Evolutionary conservation across 2,329 filamentous ascomycete species (phyloP).

Genomic region (Pseudogymnoascus verrucosus): DNA sequence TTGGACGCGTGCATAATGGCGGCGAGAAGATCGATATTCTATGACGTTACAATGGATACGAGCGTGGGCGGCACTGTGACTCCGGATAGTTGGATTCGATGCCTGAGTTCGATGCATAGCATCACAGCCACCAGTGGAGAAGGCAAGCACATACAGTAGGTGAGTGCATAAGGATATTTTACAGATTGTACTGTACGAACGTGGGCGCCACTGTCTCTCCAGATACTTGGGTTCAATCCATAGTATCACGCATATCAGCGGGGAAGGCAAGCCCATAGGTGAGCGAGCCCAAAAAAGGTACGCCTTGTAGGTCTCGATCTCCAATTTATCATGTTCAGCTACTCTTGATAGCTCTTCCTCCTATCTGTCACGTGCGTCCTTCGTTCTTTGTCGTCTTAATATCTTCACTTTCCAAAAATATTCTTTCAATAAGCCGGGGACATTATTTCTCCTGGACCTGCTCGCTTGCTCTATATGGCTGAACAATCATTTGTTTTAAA

Average conservation of each 20-base stretch:
- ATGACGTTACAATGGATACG: background rate
- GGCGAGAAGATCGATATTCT: background rate
- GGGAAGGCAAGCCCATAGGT: background rate
- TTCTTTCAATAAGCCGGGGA: background rate
- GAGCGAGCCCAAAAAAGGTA: background rate
- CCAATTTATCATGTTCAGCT: background rate
- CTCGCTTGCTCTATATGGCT: background rate
- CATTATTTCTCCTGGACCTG: background rate
- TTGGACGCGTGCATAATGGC: background rate
- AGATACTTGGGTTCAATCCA: background rate
- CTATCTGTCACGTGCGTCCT: background rate
- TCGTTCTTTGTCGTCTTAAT: background rate
- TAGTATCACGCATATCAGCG: background rate
- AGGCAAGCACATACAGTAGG: background rate
- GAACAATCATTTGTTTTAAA: background rate
- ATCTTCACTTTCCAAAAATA: background rate
- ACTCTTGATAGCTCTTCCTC: background rate
- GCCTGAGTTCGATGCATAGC: background rate
- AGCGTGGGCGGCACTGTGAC: background rate
- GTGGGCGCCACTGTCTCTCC: background rate
- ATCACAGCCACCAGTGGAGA: background rate
- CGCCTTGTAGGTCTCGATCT: background rate
- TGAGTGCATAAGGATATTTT: background rate
- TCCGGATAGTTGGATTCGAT: background rate
- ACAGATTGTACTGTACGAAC: background rate